These are phyloP conservation scores for Groenewaldozyma auringiensis DNA, from an alignment of 1,139 yeast genomes.

Conservation along the genomic window DNA sequence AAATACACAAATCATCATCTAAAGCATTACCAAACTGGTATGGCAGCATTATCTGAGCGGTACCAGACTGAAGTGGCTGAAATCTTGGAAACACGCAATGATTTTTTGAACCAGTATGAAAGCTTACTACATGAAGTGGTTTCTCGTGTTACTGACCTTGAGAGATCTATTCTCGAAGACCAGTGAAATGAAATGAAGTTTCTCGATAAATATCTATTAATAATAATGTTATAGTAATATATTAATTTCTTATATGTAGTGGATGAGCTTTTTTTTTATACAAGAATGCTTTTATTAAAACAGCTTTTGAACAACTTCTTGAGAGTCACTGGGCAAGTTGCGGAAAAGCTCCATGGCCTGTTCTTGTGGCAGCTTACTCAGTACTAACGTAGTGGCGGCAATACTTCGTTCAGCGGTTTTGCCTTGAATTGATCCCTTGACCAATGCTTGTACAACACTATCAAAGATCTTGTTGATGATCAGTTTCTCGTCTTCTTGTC, in stretches of 20 bases:
- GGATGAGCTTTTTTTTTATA: no score
- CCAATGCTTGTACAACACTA: constrained; percentile 67
- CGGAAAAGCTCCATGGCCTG: constrained; percentile 61
- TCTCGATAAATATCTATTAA: no score
- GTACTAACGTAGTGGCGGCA: constrained; percentile 41
- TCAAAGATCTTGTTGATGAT: constrained; percentile 46
- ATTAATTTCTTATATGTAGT: no score
- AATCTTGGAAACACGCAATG: background rate
- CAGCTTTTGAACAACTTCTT: constrained; percentile 48
- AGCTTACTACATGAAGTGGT: background rate
- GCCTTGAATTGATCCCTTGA: constrained; percentile 61
- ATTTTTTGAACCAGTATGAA: no score
- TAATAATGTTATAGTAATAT: no score
- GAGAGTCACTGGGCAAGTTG: constrained; percentile 55
- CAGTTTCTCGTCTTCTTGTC: constrained; percentile 34
- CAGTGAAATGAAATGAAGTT: no score
- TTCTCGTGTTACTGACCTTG: background rate
- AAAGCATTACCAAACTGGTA: background rate
- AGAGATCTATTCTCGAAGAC: background rate
- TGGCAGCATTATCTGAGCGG: background rate
- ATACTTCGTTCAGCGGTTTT: constrained; percentile 60
- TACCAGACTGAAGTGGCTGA: background rate
- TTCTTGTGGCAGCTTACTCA: constrained; percentile 43
- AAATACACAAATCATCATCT: background rate
- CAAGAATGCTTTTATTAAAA: constrained; percentile 13